Evolutionary conservation across 192 early-diverging fungal genomes (phyloP), one percentile per base, ranked within the genome.

Genomic region (Backusella parvicylindrica): DNA sequence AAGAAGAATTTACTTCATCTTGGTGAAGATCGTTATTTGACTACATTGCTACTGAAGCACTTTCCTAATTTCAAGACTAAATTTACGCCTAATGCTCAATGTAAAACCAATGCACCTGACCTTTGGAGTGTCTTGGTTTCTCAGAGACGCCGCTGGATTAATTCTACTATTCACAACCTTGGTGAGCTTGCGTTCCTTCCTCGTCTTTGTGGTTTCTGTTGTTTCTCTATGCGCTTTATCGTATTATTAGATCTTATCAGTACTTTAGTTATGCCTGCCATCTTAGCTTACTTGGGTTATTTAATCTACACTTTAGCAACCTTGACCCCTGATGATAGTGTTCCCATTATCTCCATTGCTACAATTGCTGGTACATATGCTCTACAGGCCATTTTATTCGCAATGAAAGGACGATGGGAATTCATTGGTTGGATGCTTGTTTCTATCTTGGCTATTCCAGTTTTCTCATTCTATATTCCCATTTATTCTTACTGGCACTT

Each of bases 141-240:
- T 8, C 98, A 99, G 83, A 92, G 98, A 74, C 95, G 98, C 81
- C 93, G 98, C 76, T 99, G 98, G 98, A 99, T 99, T 80, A 99
- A 99, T 87, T 98, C 97, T 35, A 99, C 98, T 3, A 92, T 99
- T 15, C 98, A 99, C 88, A 99, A 99, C 79, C 85, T 98, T 77
- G 90, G 97, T 73, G 98, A 99, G 81, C 86, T 99, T 56, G 80
- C 96, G 35, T 92, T 95, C 81, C 84, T 99, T 76, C 93, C 94
- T 28, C 96, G 97, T 68, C 91, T 99, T 50, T 99, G 98, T 73
- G 97, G 98, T 33, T 96, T 95, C 88, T 92, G 96, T 81, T 96
- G 95, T 85, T 99, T 97, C 86, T 98, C 96, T 49, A 96, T 99
- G 94, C 92, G 96, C 15, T 95, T 99, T 73, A 89, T 99, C 31